A percentile compares a stretch with the other conserved stretches of the same genome.
These are phyloP conservation scores for Lathyrus oleraceus DNA, from an alignment of 306 rosid genomes.

Conservation along the genomic window DNA sequence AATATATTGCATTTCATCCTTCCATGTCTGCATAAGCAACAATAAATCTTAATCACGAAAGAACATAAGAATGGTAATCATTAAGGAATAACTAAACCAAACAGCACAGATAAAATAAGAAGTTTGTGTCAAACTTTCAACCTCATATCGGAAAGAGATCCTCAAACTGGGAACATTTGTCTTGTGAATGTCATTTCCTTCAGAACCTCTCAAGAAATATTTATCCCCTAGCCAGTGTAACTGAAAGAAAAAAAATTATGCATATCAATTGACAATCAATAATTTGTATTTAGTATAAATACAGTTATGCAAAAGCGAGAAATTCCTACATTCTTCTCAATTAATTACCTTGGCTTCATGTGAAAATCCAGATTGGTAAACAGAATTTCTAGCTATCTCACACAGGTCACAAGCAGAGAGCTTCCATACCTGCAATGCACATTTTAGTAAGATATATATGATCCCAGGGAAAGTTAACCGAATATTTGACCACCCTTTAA, in stretches of 20 bases:
- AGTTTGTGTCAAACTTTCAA: conserved; percentile 29
- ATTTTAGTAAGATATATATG: conserved; percentile 9
- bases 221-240: conserved; percentile 75
- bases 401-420: conserved; percentile 83
- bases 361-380: conserved; percentile 90
- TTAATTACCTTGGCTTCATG: conserved; percentile 70
- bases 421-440: conserved; percentile 74
- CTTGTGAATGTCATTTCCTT: conserved; percentile 81
- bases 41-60: conserved; percentile 24
- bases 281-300: neutral
- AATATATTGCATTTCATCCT: conserved; percentile 71
- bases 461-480: conserved; percentile 17
- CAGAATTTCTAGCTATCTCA: conserved; percentile 86
- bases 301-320: neutral
- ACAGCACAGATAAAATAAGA: neutral
- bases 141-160: conserved; percentile 65
- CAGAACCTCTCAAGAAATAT: conserved; percentile 67
- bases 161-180: conserved; percentile 72
- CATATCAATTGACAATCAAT: neutral
- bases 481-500: conserved; percentile 25
- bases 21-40: conserved; percentile 72
- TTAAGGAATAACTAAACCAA: conserved; percentile 13
- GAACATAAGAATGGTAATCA: conserved; percentile 6
- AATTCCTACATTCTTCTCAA: conserved; percentile 12
- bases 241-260: conserved; percentile 42